A percentile compares a stretch with the other conserved stretches of the same genome.
Conservation (phyloP, 257 asterid genomes). For the Ligustrum vulgare region DNA sequence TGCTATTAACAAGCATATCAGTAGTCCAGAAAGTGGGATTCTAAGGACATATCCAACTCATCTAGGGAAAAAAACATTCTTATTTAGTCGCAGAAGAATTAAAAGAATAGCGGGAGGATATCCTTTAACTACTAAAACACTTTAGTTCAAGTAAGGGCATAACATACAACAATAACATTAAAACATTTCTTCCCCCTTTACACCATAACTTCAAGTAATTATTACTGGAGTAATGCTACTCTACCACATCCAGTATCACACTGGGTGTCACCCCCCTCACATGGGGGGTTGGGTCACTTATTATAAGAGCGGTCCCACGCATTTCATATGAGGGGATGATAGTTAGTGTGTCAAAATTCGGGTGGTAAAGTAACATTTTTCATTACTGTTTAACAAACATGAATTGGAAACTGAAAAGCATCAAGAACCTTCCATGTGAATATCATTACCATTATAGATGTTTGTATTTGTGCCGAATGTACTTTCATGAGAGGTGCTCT, state of each 20-base stretch:
- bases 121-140: neutral
- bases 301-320: no score
- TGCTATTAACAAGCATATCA: no score
- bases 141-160: neutral
- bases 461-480: slow-evolving; percentile 27
- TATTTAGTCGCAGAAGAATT: neutral
- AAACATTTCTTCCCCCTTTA: slow-evolving; percentile 20
- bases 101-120: neutral
- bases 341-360: no score
- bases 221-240: no score
- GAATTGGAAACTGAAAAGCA: neutral
- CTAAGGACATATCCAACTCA: no score
- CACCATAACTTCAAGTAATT: slow-evolving; percentile 18
- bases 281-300: no score
- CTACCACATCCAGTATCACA: no score
- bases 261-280: no score
- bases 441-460: slow-evolving; percentile 44
- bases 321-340: no score
- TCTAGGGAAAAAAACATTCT: neutral
- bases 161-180: neutral
- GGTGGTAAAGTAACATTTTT: no score
- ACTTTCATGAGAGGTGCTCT: slow-evolving; percentile 23
- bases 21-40: no score
- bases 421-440: slow-evolving; percentile 80
- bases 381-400: neutral